Conservation (phyloP, 768 basidiomycete genomes). For the Cystoderma amianthinum region DNA sequence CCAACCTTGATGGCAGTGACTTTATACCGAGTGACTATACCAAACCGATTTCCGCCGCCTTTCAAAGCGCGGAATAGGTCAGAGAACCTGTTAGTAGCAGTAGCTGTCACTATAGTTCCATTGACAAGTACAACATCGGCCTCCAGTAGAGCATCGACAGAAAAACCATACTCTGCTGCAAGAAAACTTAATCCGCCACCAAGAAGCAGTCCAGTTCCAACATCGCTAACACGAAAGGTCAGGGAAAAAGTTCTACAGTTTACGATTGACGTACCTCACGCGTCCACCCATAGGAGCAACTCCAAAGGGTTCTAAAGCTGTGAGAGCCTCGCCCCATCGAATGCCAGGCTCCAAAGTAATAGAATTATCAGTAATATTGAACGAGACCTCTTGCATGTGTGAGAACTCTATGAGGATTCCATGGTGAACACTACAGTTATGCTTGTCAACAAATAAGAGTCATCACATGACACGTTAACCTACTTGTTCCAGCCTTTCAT, state of each 20-base stretch:
- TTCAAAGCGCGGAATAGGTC: slow-evolving; percentile 40
- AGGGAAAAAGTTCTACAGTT: not conserved
- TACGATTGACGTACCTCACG: slow-evolving; percentile 16
- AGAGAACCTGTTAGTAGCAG: slow-evolving; percentile 27
- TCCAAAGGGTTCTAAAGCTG: slow-evolving; percentile 25
- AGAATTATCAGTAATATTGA: slow-evolving; percentile 24
- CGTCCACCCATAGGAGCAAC: slow-evolving; percentile 36
- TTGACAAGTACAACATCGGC: slow-evolving; percentile 35
- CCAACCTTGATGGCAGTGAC: slow-evolving; percentile 30
- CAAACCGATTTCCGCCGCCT: slow-evolving; percentile 38
- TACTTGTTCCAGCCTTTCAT: slow-evolving; percentile 37
- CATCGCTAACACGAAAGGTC: slow-evolving; percentile 17
- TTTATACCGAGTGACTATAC: slow-evolving; percentile 38
- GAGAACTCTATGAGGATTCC: slow-evolving; percentile 31
- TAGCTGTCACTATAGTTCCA: slow-evolving; percentile 32
- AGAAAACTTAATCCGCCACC: slow-evolving; percentile 36
- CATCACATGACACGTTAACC: slow-evolving; percentile 6
- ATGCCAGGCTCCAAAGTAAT: slow-evolving; percentile 33
- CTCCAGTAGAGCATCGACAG: slow-evolving; percentile 26
- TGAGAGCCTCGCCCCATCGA: slow-evolving; percentile 31
- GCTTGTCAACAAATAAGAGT: slow-evolving; percentile 3
- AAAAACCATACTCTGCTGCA: slow-evolving; percentile 30
- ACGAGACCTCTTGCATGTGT: slow-evolving; percentile 29
- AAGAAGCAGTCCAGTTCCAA: slow-evolving; percentile 35
- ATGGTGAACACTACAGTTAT: slow-evolving; percentile 24